Conservation (phyloP, 495 filamentous ascomycete species). For the Penicillium verhagenii region DNA sequence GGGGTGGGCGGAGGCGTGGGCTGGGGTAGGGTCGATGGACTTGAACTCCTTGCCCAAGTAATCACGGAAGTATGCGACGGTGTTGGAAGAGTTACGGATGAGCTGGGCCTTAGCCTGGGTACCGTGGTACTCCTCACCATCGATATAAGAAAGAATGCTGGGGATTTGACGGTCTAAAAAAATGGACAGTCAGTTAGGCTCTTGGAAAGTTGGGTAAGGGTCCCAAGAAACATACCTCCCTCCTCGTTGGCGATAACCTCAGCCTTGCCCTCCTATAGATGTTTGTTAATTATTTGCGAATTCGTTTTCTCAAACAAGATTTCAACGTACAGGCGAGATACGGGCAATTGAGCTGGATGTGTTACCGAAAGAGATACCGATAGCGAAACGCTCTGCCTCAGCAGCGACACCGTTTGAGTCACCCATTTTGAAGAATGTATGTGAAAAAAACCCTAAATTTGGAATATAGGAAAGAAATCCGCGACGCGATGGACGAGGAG, state of each 20-base stretch:
- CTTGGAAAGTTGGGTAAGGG: slow-evolving; percentile 2
- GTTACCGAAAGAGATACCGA: slow-evolving; percentile 98
- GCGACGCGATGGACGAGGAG: slow-evolving; percentile 17
- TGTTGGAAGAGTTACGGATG: slow-evolving; percentile 87
- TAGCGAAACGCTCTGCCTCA: slow-evolving; percentile 66
- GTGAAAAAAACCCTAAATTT: slow-evolving; percentile 2
- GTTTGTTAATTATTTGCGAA: slow-evolving; percentile 10
- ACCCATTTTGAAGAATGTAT: slow-evolving; percentile 51
- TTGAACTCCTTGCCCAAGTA: slow-evolving; percentile 94
- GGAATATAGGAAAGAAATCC: slow-evolving; percentile 6
- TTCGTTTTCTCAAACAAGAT: background rate
- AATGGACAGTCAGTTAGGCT: slow-evolving; percentile 11
- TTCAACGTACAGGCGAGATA: slow-evolving; percentile 60
- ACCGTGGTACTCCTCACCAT: slow-evolving; percentile 94
- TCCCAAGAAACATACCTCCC: slow-evolving; percentile 63
- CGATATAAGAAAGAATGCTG: slow-evolving; percentile 87
- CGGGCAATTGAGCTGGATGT: slow-evolving; percentile 95
- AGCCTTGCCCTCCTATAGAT: slow-evolving; percentile 78
- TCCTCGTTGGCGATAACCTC: slow-evolving; percentile 99
- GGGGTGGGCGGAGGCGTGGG: slow-evolving; percentile 91
- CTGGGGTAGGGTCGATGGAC: slow-evolving; percentile 92
- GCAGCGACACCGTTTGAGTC: slow-evolving; percentile 43
- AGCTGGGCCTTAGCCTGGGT: slow-evolving; percentile 92
- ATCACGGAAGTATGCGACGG: slow-evolving; percentile 92
- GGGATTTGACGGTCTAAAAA: slow-evolving; percentile 90